Evolutionary conservation across 805 yeast genomes (phyloP).

Genomic region (Ogataea nakhonphanomensis): DNA sequence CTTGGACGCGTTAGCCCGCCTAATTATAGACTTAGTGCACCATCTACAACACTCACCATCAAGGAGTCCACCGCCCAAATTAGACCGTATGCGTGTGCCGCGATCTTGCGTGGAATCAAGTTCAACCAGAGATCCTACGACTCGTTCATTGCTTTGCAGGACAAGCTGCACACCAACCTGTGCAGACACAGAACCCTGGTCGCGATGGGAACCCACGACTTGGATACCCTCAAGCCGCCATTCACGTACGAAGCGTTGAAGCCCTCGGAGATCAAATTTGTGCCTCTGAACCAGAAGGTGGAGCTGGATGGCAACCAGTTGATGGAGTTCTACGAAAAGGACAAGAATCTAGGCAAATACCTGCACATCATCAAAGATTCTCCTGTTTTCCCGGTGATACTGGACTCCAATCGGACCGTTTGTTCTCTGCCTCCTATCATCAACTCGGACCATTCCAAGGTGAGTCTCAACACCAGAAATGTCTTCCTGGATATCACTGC

Average conservation of each 20-base stretch:
- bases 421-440: conserved; percentile 96
- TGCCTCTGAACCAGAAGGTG: conserved; percentile 69
- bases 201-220: conserved; percentile 98
- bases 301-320: conserved; percentile 71
- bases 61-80: conserved; percentile 67
- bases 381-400: conserved; percentile 86
- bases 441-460: conserved; percentile 88
- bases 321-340: conserved; percentile 87
- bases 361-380: conserved; percentile 84
- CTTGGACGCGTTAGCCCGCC: conserved; percentile 70
- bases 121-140: conserved; percentile 86
- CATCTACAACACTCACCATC: conserved; percentile 63
- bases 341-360: conserved; percentile 85
- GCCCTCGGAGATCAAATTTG: conserved; percentile 72
- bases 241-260: conserved; percentile 83
- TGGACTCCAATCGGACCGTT: conserved; percentile 71
- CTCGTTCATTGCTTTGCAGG: conserved; percentile 94
- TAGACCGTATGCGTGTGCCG: conserved; percentile 94
- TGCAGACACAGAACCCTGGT: conserved; percentile 97
- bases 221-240: conserved; percentile 68
- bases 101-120: conserved; percentile 78
- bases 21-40: conserved; percentile 58
- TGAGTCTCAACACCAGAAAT: conserved; percentile 77
- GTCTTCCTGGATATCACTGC: conserved; percentile 94
- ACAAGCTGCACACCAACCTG: conserved; percentile 88